Conservation (phyloP, 108 stramenopile species). For the Pseudonitzschia multiseries region DNA sequence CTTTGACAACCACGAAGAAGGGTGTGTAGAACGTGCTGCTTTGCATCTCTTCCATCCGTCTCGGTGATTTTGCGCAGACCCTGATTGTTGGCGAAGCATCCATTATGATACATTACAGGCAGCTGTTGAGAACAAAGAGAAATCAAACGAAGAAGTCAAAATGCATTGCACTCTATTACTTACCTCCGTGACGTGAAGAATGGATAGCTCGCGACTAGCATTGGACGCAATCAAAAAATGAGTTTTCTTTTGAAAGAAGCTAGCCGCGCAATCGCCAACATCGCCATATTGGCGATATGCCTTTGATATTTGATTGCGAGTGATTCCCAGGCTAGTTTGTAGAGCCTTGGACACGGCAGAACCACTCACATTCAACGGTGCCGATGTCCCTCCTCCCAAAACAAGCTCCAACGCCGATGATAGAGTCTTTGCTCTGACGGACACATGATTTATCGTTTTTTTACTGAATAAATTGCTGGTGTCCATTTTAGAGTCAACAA, state of each 20-base stretch:
- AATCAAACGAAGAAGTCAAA: background rate
- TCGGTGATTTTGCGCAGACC: slow-evolving; percentile 27
- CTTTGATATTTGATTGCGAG: slow-evolving; percentile 34
- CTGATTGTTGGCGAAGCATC: background rate
- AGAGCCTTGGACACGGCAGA: slow-evolving; percentile 42
- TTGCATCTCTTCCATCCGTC: slow-evolving; percentile 29
- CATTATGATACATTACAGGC: background rate
- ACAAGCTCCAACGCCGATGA: slow-evolving; percentile 22
- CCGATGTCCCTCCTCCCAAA: slow-evolving; percentile 20
- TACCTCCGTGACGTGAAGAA: slow-evolving; percentile 27
- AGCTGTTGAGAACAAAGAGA: background rate
- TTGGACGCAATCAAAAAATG: slow-evolving; percentile 18
- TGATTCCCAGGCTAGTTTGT: slow-evolving; percentile 32
- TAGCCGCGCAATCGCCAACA: slow-evolving; percentile 47
- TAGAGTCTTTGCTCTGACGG: slow-evolving; percentile 17
- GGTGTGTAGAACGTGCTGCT: slow-evolving; percentile 37
- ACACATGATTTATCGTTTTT: background rate
- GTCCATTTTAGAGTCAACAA: background rate
- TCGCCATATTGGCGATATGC: slow-evolving; percentile 47
- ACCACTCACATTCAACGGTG: slow-evolving; percentile 43
- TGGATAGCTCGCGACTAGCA: slow-evolving; percentile 16
- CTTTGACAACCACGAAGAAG: slow-evolving; percentile 37
- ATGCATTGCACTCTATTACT: background rate
- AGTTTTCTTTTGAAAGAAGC: slow-evolving; percentile 34
- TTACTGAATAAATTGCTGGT: background rate